Conservation (phyloP, 805 yeast species). For the Cyberlindnera mycetangii region DNA sequence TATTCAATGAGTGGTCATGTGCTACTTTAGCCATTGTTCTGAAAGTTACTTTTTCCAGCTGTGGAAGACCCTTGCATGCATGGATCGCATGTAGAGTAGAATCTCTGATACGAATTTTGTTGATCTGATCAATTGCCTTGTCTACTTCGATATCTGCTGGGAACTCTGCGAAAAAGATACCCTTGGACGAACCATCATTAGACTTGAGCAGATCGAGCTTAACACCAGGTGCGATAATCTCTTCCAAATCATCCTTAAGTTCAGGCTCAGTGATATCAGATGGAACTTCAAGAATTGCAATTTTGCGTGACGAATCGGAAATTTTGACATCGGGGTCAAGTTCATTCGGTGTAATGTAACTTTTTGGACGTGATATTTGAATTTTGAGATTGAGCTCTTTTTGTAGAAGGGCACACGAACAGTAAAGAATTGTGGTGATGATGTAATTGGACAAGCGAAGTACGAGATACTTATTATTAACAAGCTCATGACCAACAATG, state of each 20-base stretch:
- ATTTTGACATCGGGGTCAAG: conserved; percentile 1
- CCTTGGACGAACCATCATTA: conserved; percentile 49
- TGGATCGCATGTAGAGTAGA: conserved; percentile 33
- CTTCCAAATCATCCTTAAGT: conserved; percentile 39
- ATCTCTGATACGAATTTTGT: conserved; percentile 35
- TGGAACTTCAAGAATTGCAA: conserved; percentile 46
- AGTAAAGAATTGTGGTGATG: conserved; percentile 53
- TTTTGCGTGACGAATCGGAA: conserved; percentile 43
- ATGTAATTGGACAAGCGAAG: conserved; percentile 49
- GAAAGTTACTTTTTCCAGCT: conserved; percentile 19
- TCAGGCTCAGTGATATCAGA: conserved; percentile 40
- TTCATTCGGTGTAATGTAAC: conserved; percentile 37
- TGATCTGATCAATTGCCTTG: conserved; percentile 31
- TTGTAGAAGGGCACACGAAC: conserved; percentile 39
- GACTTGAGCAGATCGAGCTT: conserved; percentile 22
- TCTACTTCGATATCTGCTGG: neutral
- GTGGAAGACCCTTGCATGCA: conserved; percentile 34
- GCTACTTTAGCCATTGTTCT: conserved; percentile 25
- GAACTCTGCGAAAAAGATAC: conserved; percentile 56
- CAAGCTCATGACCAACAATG: conserved; percentile 32
- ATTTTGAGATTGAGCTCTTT: conserved; percentile 32
- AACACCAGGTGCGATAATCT: conserved; percentile 23
- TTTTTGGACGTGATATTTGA: conserved; percentile 41
- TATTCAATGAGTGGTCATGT: neutral
- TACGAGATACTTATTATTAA: conserved; percentile 38